Conservation (phyloP, 257 asterid species). For the Thymus quinquecostatus region DNA sequence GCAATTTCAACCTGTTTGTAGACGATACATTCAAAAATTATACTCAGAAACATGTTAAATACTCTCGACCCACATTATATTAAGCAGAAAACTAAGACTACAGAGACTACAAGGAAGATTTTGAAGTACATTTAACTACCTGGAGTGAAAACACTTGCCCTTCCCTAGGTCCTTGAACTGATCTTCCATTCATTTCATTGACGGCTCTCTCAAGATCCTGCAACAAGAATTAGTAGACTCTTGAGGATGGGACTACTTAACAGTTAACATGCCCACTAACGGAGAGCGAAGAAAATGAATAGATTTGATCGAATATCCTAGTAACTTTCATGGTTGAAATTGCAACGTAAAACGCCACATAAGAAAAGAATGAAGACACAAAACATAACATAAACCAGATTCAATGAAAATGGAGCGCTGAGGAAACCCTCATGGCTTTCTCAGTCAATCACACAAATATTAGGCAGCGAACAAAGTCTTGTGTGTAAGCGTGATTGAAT, state of each 20-base stretch:
- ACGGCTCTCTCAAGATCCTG: conserved; percentile 88
- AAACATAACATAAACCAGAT: too few relatives aligned
- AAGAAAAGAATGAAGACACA: not conserved
- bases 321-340: conserved; percentile 13
- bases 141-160: conserved; percentile 61
- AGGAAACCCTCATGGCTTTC: too few relatives aligned
- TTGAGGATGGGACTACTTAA: conserved; percentile 24
- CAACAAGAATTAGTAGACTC: conserved; percentile 31
- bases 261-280: conserved; percentile 19
- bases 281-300: conserved; percentile 7
- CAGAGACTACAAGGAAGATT: conserved; percentile 23
- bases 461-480: too few relatives aligned
- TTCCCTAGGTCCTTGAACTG: conserved; percentile 65
- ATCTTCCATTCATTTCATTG: conserved; percentile 63
- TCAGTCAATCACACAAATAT: too few relatives aligned
- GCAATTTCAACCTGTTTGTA: conserved; percentile 88
- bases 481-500: too few relatives aligned
- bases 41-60: not conserved
- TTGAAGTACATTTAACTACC: conserved; percentile 47
- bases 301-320: conserved; percentile 10
- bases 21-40: conserved; percentile 8
- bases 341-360: conserved; percentile 11
- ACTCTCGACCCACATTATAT: conserved; percentile 13
- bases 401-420: too few relatives aligned
- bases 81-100: conserved; percentile 14